Evolutionary conservation across 352 stramenopile genomes (phyloP).

Genomic region (Halophytophthora polymorphica): DNA sequence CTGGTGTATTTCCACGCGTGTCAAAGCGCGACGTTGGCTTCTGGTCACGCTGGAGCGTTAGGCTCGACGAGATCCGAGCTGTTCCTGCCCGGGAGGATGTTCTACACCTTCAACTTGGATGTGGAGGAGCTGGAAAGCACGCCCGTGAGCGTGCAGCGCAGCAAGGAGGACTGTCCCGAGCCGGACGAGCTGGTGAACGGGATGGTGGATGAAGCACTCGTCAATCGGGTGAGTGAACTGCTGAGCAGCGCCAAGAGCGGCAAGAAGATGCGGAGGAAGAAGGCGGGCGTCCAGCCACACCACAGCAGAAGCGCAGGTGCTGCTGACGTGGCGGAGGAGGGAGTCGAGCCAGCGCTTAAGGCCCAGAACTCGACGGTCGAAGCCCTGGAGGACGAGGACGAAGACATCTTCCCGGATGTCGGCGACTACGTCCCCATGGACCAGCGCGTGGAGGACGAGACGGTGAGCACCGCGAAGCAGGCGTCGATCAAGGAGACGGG

Average conservation of each 20-base stretch:
- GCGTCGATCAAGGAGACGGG: constrained; percentile 22
- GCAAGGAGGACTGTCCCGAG: constrained; percentile 69
- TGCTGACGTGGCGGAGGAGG: neutral
- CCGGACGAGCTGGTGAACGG: constrained; percentile 55
- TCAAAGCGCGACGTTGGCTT: constrained; percentile 29
- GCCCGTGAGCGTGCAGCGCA: constrained; percentile 61
- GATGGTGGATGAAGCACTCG: constrained; percentile 44
- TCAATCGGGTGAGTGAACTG: constrained; percentile 36
- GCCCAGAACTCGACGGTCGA: neutral
- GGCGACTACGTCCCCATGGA: constrained; percentile 71
- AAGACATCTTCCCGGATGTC: constrained; percentile 76
- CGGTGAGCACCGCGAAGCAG: constrained; percentile 8
- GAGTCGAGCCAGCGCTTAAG: constrained; percentile 5
- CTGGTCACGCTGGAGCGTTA: neutral
- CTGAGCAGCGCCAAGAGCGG: constrained; percentile 19
- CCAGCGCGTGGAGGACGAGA: constrained; percentile 27
- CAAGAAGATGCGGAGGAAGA: constrained; percentile 51
- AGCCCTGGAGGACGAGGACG: constrained; percentile 39
- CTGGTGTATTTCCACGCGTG: constrained; percentile 67
- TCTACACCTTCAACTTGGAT: constrained; percentile 67
- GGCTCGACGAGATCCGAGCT: constrained; percentile 43
- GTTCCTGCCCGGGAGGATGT: constrained; percentile 72
- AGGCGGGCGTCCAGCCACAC: constrained; percentile 11
- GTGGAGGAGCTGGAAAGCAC: constrained; percentile 39
- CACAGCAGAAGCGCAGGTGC: neutral